Evolutionary conservation across 2,329 filamentous ascomycete genomes (phyloP), one percentile per base, ranked within the genome.

Genomic region (Ascochyta viciae-villosae): DNA sequence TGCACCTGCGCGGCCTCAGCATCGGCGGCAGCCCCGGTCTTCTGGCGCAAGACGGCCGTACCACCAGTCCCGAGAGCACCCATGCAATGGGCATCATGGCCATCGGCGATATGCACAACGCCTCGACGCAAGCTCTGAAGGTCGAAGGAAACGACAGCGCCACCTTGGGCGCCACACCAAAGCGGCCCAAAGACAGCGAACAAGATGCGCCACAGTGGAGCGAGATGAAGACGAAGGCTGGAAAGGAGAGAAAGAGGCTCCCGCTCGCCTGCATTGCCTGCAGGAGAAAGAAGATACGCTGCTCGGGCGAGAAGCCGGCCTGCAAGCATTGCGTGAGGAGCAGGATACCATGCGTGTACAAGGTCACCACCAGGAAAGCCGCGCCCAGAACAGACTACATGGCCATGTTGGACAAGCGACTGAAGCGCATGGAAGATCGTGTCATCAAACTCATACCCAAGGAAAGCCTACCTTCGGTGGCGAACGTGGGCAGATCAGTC

Each of bases 401-500:
- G 95, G 92, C 93, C 38, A 98, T 98, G 92, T 80, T 98, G 67
- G 95, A 98, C 78, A 97, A 96, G 78, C 86, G 95, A 49, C 77
- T 98, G 64, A 97, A 96, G 80, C 85, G 94, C 54, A 98, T 98
- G 95, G 95, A 99, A 76, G 94, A 98, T 70, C 89, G 94, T 53
- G 95, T 98, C 60, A 96, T 98, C 78, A 96, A 96, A 75, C 89
- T 94, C 55, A 89, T 98, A 26, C 94, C 95, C 0, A 96, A 94
- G 72, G 85, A 91, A 38, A 92, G 96, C 61, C 84, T 91, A 60
- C 87, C 89, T 38, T 81, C 86, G 24, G 82, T 89, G 55, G 80
- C 84, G 8, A 81, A 83, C 7, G 88, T 96, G 34, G 89, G 89
- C 5, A 84, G 95, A 54, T 93, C 93, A 10, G 84, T 91, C 6